A percentile compares a stretch with the other conserved stretches of the same genome.
These are phyloP conservation scores for Mycena galericulata DNA, from an alignment of 768 basidiomycete species.

Conservation along the genomic window DNA sequence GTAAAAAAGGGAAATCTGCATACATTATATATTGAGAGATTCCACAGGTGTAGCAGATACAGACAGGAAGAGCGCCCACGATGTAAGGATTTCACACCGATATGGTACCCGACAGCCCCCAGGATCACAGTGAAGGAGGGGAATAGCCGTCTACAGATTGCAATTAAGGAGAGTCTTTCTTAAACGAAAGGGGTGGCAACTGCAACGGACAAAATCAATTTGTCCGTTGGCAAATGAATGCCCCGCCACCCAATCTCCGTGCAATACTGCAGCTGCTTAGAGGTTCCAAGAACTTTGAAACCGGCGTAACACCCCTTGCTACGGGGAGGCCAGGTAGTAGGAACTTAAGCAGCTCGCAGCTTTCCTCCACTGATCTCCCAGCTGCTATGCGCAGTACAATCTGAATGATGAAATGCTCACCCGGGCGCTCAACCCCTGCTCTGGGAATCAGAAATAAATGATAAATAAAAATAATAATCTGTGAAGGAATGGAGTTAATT, in stretches of 20 bases:
- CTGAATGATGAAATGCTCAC: too few relatives aligned
- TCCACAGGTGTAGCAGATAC: not conserved
- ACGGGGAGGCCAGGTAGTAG: not conserved
- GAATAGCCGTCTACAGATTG: not conserved
- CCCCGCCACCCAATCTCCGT: conserved; percentile 2
- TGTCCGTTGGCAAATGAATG: not conserved
- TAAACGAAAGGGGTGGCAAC: conserved; percentile 1
- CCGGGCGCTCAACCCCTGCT: too few relatives aligned
- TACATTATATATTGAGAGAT: too few relatives aligned
- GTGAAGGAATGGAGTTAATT: too few relatives aligned
- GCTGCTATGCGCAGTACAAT: too few relatives aligned
- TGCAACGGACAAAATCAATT: not conserved
- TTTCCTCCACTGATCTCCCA: too few relatives aligned
- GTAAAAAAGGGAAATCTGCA: too few relatives aligned
- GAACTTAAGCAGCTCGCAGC: too few relatives aligned
- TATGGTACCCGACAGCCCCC: not conserved
- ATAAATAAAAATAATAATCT: too few relatives aligned
- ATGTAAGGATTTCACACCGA: not conserved
- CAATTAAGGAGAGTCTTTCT: not conserved
- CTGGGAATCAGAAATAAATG: too few relatives aligned
- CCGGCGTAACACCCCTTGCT: not conserved
- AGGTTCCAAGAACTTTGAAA: not conserved
- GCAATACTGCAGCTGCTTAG: not conserved
- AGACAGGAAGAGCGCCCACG: not conserved
- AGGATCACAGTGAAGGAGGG: not conserved